A percentile compares a stretch with the other conserved stretches of the same genome.
These are phyloP conservation scores for Crassisporium funariophilum DNA, from an alignment of 768 basidiomycete species.

Conservation along the genomic window DNA sequence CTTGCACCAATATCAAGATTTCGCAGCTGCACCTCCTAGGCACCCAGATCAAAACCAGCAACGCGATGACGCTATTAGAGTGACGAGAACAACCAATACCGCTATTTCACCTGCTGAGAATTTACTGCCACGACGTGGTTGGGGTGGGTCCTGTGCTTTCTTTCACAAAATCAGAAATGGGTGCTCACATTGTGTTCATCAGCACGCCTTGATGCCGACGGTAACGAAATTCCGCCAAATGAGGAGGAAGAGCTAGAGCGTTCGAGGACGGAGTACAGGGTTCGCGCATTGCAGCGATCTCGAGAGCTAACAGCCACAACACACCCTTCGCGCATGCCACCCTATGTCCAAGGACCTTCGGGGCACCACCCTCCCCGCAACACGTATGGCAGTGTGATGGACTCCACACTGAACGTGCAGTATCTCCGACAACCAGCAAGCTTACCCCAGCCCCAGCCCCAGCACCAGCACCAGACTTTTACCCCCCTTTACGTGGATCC, in stretches of 20 bases:
- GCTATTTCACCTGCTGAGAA: constrained; percentile 13
- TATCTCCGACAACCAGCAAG: constrained; percentile 1
- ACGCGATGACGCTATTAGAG: constrained; percentile 16
- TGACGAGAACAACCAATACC: constrained; percentile 18
- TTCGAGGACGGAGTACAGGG: constrained; percentile 48
- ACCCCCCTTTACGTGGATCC: constrained; percentile 40
- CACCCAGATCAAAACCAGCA: constrained; percentile 7
- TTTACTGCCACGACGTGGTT: constrained; percentile 40
- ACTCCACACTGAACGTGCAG: constrained; percentile 23
- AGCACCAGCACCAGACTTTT: too few relatives aligned
- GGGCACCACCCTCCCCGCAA: constrained; percentile 22
- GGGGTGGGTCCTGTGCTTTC: constrained; percentile 39
- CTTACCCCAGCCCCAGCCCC: constrained; percentile 3
- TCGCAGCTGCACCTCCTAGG: constrained; percentile 5
- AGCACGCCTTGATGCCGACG: constrained; percentile 58
- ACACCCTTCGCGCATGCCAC: not conserved
- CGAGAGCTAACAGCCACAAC: constrained; percentile 19
- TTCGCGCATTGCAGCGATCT: constrained; percentile 32
- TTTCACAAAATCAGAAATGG: not conserved
- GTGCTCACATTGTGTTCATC: constrained; percentile 2
- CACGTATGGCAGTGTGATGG: constrained; percentile 25
- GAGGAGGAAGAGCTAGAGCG: constrained; percentile 65
- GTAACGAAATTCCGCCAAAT: constrained; percentile 63
- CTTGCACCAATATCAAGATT: constrained; percentile 7
- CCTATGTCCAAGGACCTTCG: constrained; percentile 14